These are phyloP conservation scores for Ceratonia siliqua DNA, from an alignment of 306 rosid species.

Conservation along the genomic window DNA sequence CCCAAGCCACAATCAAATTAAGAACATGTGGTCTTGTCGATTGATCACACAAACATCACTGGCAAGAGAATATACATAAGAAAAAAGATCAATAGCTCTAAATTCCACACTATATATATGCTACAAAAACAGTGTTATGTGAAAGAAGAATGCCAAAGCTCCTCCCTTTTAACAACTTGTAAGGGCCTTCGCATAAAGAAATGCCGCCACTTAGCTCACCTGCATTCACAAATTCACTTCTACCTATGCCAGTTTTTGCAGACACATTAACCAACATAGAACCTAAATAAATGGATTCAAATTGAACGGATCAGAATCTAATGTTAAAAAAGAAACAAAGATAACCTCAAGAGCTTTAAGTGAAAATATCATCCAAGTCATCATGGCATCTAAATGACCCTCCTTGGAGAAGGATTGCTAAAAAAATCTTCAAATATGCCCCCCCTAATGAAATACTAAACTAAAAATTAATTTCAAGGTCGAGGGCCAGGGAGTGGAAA, in stretches of 20 bases:
- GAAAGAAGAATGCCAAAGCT: conserved; percentile 51
- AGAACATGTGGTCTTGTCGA: conserved; percentile 39
- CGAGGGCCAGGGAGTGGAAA: too few species aligned
- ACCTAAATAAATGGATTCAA: conserved; percentile 50
- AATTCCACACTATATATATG: conserved; percentile 19
- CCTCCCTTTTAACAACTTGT: conserved; percentile 35
- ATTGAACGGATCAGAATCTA: conserved; percentile 23
- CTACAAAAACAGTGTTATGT: conserved; percentile 53
- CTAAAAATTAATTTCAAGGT: too few species aligned
- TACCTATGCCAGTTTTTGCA: conserved; percentile 58
- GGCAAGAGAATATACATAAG: conserved; percentile 45
- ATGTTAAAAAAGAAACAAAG: not conserved
- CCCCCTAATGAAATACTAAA: not conserved
- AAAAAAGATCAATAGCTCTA: conserved; percentile 33
- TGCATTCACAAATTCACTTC: conserved; percentile 76
- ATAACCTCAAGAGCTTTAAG: not conserved
- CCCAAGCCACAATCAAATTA: conserved; percentile 36
- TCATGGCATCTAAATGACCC: not conserved
- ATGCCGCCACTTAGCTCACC: conserved; percentile 61
- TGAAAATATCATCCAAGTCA: not conserved
- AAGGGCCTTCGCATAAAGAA: conserved; percentile 40
- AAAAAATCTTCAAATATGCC: not conserved
- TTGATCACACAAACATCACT: conserved; percentile 47
- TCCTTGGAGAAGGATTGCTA: not conserved
- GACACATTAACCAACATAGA: conserved; percentile 82